Evolutionary conservation across 176 grass and related monocot species (phyloP).

Genomic region (Oryza rufipogon): DNA sequence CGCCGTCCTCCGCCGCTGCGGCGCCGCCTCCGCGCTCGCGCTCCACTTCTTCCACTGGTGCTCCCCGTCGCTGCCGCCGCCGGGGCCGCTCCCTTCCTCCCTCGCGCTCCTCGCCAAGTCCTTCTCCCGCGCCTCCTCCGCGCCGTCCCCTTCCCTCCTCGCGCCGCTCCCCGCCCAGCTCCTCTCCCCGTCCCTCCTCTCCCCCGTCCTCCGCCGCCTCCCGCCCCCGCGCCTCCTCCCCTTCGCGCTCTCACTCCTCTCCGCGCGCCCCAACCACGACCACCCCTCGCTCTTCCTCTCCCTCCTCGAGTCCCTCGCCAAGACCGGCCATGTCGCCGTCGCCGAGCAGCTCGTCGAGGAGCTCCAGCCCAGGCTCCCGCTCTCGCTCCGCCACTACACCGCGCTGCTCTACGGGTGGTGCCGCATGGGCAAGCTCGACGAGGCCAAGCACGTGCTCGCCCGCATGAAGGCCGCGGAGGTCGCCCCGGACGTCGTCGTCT

Average conservation of each 20-base stretch:
- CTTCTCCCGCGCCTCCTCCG: constrained; percentile 57
- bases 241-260: constrained; percentile 57
- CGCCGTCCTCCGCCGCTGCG: constrained; percentile 69
- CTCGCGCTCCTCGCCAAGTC: constrained; percentile 60
- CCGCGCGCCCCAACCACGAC: constrained; percentile 51
- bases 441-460: constrained; percentile 85
- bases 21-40: constrained; percentile 59
- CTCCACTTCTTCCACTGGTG: constrained; percentile 73
- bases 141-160: constrained; percentile 55
- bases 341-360: constrained; percentile 89
- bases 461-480: constrained; percentile 75
- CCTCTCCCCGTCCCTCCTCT: constrained; percentile 54
- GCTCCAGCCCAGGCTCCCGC: constrained; percentile 54
- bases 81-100: constrained; percentile 52
- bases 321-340: constrained; percentile 59
- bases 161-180: constrained; percentile 57
- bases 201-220: constrained; percentile 58
- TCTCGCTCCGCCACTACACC: constrained; percentile 76
- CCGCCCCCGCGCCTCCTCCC: constrained; percentile 50
- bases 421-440: constrained; percentile 81
- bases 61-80: constrained; percentile 58
- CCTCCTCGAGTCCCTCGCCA: constrained; percentile 66
- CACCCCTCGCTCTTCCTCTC: constrained; percentile 53
- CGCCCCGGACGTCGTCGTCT: constrained; percentile 78
- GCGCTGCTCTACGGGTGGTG: constrained; percentile 95